Conservation (phyloP, 2,329 filamentous ascomycete genomes). For the Botrytis paeoniae region DNA sequence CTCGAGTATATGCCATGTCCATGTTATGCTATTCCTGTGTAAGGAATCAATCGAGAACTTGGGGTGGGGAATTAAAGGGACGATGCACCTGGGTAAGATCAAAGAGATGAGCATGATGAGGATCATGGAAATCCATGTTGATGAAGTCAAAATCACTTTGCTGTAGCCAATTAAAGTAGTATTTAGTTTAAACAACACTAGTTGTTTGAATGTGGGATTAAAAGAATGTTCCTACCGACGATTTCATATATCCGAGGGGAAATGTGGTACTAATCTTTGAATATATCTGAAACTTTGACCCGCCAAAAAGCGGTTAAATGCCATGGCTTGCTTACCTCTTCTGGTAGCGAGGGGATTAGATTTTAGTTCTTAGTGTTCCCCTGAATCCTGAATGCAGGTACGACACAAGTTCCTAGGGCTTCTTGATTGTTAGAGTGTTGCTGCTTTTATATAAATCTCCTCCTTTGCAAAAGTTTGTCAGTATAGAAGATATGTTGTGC, state of each 20-base stretch:
- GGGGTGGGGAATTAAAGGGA: slow-evolving; percentile 3
- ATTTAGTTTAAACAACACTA: neutral
- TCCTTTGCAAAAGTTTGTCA: neutral
- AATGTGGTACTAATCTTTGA: neutral
- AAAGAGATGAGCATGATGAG: neutral
- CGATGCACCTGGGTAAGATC: neutral
- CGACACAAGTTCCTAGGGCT: neutral
- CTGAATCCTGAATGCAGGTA: slow-evolving; percentile 4
- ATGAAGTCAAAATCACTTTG: neutral
- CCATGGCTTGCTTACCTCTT: neutral
- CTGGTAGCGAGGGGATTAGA: neutral
- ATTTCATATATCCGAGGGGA: slow-evolving; percentile 1
- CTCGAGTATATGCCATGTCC: neutral
- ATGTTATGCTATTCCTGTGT: neutral
- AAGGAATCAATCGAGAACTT: neutral
- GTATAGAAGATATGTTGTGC: neutral
- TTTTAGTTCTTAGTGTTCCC: neutral
- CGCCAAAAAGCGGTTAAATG: neutral
- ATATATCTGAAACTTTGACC: neutral
- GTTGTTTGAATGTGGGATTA: neutral
- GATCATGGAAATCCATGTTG: slow-evolving; percentile 4
- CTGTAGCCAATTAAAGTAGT: neutral
- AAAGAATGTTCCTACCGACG: neutral
- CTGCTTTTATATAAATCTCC: neutral
- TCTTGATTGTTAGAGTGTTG: neutral